phyloP scores from a whole-genome alignment of 225 moss, liverwort and hornwort species.

The Sphagnum contortum region DNA sequence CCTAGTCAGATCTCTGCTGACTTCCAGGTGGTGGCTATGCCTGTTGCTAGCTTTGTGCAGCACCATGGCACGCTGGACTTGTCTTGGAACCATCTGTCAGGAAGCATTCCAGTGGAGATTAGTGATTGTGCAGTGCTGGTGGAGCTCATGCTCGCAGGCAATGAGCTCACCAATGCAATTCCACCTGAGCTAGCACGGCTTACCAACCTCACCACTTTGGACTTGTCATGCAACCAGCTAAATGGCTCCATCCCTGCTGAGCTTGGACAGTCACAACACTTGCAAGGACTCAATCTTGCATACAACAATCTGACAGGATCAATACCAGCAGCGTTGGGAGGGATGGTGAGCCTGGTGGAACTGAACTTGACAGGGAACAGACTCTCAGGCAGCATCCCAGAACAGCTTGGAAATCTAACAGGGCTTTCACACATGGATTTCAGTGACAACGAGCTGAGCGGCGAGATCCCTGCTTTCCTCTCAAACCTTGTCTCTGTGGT shows the following conservation, averaged over 20 bases:
- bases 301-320: constrained; percentile 36
- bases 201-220: constrained; percentile 28
- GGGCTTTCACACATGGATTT: constrained; percentile 25
- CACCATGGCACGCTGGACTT: constrained; percentile 53
- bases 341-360: constrained; percentile 22
- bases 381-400: constrained; percentile 31
- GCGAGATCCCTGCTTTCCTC: constrained; percentile 36
- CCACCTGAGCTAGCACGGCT: constrained; percentile 25
- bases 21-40: constrained; percentile 61
- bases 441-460: constrained; percentile 36
- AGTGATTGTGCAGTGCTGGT: constrained; percentile 21
- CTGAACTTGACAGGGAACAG: constrained; percentile 31
- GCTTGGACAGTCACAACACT: constrained; percentile 24
- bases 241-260: constrained; percentile 34
- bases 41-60: constrained; percentile 59
- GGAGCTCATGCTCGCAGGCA: constrained; percentile 31
- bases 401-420: constrained; percentile 21
- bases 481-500: constrained; percentile 60
- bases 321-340: constrained; percentile 35
- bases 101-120: constrained; percentile 35
- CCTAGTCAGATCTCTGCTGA: constrained; percentile 14
- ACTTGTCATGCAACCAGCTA: constrained; percentile 30
- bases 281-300: constrained; percentile 29
- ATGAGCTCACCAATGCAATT: constrained; percentile 32
- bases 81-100: constrained; percentile 3